A percentile compares a stretch with the other conserved stretches of the same genome.
Evolutionary conservation across 306 rosid genomes (phyloP).

Genomic region (Trichosanthes truncata): DNA sequence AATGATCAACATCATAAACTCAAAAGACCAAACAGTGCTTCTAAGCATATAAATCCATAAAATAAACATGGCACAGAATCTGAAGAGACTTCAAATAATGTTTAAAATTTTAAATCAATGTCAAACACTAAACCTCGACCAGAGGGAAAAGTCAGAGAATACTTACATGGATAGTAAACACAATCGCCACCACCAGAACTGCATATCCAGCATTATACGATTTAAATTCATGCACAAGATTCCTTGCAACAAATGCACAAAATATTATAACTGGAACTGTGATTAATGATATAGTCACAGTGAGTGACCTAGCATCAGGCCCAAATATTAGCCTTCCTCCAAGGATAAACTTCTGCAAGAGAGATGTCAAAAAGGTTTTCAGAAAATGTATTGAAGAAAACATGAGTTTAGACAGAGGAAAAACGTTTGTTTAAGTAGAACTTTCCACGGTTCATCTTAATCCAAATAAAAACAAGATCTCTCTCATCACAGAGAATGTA

Average conservation of each 20-base stretch:
- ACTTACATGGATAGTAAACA: slow-evolving; percentile 67
- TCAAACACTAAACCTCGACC: not conserved
- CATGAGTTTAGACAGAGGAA: not conserved
- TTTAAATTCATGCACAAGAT: slow-evolving; percentile 67
- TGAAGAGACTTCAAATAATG: not conserved
- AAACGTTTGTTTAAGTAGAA: not conserved
- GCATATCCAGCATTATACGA: slow-evolving; percentile 62
- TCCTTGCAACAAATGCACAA: slow-evolving; percentile 77
- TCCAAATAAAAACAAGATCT: not conserved
- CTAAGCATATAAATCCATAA: not conserved
- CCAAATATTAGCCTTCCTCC: slow-evolving; percentile 90
- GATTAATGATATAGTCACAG: slow-evolving; percentile 63
- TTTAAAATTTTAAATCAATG: not conserved
- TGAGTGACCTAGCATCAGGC: slow-evolving; percentile 76
- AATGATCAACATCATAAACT: not conserved
- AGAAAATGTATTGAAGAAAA: not conserved
- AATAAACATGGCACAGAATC: not conserved
- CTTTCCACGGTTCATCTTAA: not conserved
- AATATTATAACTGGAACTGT: slow-evolving; percentile 59
- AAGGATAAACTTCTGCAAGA: slow-evolving; percentile 70
- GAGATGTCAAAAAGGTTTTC: not conserved
- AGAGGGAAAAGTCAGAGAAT: slow-evolving; percentile 3
- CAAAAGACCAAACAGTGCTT: not conserved
- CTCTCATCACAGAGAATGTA: not conserved
- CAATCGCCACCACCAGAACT: slow-evolving; percentile 53